Base-by-base conservation (phyloP, 2,329 filamentous ascomycete genomes). In the Sarocladiaceae sp. region DNA sequence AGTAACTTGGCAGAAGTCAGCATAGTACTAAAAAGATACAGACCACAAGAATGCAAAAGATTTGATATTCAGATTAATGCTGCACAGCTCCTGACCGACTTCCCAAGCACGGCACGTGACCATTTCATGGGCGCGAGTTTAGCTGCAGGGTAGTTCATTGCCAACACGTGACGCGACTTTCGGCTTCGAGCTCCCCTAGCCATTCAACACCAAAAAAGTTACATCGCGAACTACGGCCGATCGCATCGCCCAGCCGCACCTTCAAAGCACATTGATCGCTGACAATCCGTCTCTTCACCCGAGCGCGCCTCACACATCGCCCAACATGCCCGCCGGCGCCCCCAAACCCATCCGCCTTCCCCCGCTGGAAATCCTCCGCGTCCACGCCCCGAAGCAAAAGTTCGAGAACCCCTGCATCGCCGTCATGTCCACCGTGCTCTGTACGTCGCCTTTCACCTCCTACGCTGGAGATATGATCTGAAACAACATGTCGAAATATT, bases 361-460 rank as follows among this genome's bases (percentile, higher is more conserved):
- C 54, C 81, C 82, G 2, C 67, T 84, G 55, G 74, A 76, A 62
- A 64, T 64, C 31, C 72, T 83, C 51, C 79, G 79, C 55, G 78
- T 83, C 55, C 73, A 75, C 61, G 69, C 77, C 54, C 74, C 79
- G 18, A 79, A 78, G 66, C 71, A 70, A 54, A 60, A 69, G 58
- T 64, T 70, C 50, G 68, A 74, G 55, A 79, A 79, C 58, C 78
- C 79, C 5, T 84, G 80, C 62, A 64, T 82, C 48, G 64, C 67
- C 44, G 70, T 80, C 66, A 83, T 83, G 80, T 75, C 76, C 20
- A 75, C 74, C 15, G 79, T 84, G 17, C 72, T 83, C 31, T 72
- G 78, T 82, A 70, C 47, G 71, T 67, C n/a, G n/a, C n/a, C 52
- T 39, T 3, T 20, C 4, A 22, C n/a, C 54, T 59, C 46, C 56